phyloP scores from a whole-genome alignment of 352 stramenopile genomes.

The Peronospora tabacina region DNA sequence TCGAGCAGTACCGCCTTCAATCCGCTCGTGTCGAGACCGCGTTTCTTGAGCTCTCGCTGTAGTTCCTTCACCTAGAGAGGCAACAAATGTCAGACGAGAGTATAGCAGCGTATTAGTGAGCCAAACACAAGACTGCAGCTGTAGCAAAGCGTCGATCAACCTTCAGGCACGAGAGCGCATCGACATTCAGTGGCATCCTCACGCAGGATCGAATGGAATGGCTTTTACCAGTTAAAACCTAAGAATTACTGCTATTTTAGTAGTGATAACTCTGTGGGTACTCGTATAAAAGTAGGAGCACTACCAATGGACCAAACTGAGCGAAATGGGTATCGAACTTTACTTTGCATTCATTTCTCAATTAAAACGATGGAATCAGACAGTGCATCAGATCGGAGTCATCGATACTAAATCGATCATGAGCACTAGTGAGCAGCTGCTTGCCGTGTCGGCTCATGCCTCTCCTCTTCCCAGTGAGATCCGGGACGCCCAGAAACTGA shows the following conservation, averaged over 20 bases:
- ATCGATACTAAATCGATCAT: no score
- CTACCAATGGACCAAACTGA: no score
- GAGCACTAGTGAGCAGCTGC: slow-evolving; percentile 1
- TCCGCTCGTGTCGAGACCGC: slow-evolving; percentile 30
- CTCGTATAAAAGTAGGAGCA: no score
- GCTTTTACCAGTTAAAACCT: background rate
- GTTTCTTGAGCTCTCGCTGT: slow-evolving; percentile 37
- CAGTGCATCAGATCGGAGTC: no score
- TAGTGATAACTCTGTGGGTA: no score
- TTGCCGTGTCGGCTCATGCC: background rate
- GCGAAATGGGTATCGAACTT: no score
- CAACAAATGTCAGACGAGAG: background rate
- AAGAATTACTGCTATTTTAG: no score
- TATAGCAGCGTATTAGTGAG: background rate
- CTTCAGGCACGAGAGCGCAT: slow-evolving; percentile 21
- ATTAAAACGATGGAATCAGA: no score
- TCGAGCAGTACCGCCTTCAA: slow-evolving; percentile 37
- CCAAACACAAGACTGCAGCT: background rate
- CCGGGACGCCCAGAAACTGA: slow-evolving; percentile 11
- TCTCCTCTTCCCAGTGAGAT: background rate
- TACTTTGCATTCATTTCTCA: no score
- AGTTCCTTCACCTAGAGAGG: slow-evolving; percentile 48
- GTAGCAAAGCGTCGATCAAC: slow-evolving; percentile 1
- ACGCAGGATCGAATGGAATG: background rate
- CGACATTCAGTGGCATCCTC: slow-evolving; percentile 17